Conservation (phyloP, 345 rosid genomes). For the Murraya koenigii region DNA sequence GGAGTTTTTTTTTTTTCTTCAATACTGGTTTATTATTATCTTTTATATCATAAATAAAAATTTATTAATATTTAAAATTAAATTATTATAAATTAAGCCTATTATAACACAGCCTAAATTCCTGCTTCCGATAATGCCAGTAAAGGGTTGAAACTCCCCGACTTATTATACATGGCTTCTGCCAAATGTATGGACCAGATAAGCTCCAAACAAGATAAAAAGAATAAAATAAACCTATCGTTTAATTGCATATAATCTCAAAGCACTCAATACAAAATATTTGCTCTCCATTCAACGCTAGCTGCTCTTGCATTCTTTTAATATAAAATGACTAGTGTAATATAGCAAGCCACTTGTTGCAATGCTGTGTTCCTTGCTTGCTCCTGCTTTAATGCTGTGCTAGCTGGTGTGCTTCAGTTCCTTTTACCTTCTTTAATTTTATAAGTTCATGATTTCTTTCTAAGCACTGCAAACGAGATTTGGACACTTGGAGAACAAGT, state of each 20-base stretch:
- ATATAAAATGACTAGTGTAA: not conserved
- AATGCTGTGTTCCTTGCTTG: not conserved
- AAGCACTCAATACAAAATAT: not conserved
- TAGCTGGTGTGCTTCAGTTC: too few species aligned
- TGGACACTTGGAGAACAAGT: conserved; percentile 6
- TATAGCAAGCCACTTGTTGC: not conserved
- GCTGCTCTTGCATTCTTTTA: not conserved
- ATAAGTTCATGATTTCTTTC: not conserved
- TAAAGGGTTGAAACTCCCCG: too few species aligned
- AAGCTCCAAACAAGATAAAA: not conserved
- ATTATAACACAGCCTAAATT: too few species aligned
- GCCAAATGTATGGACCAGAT: not conserved
- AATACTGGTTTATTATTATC: too few species aligned
- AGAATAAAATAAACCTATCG: not conserved
- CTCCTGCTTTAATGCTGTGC: not conserved
- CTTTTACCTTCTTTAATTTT: not conserved
- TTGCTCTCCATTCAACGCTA: conserved; percentile 2
- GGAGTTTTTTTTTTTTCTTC: too few species aligned
- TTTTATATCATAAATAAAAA: too few species aligned
- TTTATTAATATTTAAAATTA: too few species aligned
- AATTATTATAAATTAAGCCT: too few species aligned
- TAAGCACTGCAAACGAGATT: not conserved
- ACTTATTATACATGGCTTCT: not conserved
- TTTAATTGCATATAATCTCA: not conserved
- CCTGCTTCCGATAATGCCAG: too few species aligned